These are phyloP conservation scores for Phanerochaete carnosa DNA, from an alignment of 768 basidiomycete genomes.

Conservation along the genomic window DNA sequence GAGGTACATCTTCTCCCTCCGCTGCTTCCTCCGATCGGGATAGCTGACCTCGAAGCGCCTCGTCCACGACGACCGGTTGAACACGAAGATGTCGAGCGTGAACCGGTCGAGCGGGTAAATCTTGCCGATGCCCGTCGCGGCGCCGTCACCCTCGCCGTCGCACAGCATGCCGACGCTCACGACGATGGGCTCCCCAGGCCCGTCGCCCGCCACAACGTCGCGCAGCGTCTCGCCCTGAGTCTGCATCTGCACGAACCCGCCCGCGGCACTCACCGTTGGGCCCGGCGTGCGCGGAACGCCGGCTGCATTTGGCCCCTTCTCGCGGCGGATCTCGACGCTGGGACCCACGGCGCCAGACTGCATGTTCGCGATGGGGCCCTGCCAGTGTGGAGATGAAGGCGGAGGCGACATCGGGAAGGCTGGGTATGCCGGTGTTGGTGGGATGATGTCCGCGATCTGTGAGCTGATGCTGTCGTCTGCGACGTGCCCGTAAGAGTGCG, in stretches of 20 bases:
- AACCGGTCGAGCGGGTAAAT: constrained; percentile 76
- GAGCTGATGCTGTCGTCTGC: constrained; percentile 15
- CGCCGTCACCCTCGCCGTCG: constrained; percentile 11
- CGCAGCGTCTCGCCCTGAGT: constrained; percentile 24
- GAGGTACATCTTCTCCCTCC: constrained; percentile 22
- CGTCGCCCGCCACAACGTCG: constrained; percentile 18
- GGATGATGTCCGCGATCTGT: constrained; percentile 16
- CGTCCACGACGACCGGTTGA: constrained; percentile 74
- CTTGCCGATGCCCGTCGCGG: constrained; percentile 30
- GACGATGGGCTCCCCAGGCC: constrained; percentile 56
- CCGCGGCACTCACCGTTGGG: constrained; percentile 43
- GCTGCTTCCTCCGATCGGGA: constrained; percentile 50
- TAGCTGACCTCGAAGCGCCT: constrained; percentile 75
- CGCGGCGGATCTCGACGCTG: constrained; percentile 66
- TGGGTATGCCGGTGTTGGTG: constrained; percentile 44
- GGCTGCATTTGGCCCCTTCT: constrained; percentile 35
- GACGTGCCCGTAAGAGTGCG: constrained; percentile 7
- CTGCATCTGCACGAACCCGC: constrained; percentile 36
- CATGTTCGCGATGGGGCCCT: constrained; percentile 51
- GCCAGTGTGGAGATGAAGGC: constrained; percentile 48
- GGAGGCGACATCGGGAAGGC: constrained; percentile 53
- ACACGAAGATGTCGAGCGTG: constrained; percentile 83
- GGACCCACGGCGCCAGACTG: constrained; percentile 45
- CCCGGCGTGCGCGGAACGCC: constrained; percentile 50
- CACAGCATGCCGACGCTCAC: constrained; percentile 60